phyloP scores from a whole-genome alignment of 768 basidiomycete species.

The Leucosporidium creatinivorum region DNA sequence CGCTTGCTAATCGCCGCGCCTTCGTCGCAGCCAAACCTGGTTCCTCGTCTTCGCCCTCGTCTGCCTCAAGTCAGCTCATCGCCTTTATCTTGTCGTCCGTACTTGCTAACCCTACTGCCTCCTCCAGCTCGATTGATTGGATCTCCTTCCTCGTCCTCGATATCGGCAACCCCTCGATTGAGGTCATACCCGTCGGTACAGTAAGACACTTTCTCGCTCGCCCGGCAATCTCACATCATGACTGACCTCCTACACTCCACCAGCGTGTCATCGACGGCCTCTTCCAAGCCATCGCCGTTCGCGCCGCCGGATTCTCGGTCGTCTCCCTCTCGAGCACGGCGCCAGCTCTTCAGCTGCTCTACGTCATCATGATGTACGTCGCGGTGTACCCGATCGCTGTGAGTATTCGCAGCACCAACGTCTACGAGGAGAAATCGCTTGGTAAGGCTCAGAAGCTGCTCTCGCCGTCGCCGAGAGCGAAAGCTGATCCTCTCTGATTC shows the following conservation, averaged over 20 bases:
- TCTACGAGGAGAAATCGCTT: conserved; percentile 65
- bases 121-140: conserved; percentile 60
- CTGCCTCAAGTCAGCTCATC: conserved; percentile 18
- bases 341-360: conserved; percentile 84
- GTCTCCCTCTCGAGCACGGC: conserved; percentile 66
- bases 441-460: not conserved
- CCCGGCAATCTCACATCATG: not conserved
- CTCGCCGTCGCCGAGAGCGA: not conserved
- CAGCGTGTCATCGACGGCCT: conserved; percentile 62
- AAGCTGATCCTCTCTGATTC: not conserved
- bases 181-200: conserved; percentile 60
- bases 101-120: not conserved
- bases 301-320: conserved; percentile 79
- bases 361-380: conserved; percentile 72
- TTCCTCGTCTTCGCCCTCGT: conserved; percentile 33
- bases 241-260: no score
- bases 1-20: not conserved
- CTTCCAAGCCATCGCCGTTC: conserved; percentile 67
- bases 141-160: conserved; percentile 82
- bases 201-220: not conserved
- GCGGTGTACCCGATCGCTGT: conserved; percentile 45
- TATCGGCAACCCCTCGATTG: conserved; percentile 65
- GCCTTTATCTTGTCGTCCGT: not conserved
- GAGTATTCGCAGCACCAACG: conserved; percentile 62
- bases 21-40: conserved; percentile 23